Evolutionary conservation across 2,329 filamentous ascomycete genomes (phyloP).

Genomic region (Ophiocordyceps australis): DNA sequence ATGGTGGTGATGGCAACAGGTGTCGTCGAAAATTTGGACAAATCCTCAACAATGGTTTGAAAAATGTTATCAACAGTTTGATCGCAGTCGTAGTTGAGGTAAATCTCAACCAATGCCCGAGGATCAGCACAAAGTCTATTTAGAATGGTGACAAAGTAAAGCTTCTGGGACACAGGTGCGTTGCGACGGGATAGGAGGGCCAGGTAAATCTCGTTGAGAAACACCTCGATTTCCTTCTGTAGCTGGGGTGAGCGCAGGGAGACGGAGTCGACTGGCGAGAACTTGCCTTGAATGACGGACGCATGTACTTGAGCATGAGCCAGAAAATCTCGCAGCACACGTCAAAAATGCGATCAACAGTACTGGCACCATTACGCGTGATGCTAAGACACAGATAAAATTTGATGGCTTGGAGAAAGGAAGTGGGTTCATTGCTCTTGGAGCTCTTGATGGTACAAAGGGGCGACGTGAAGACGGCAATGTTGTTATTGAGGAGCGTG

Average conservation of each 20-base stretch:
- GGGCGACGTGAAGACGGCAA: conserved; percentile 77
- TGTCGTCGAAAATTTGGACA: conserved; percentile 70
- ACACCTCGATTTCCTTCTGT: conserved; percentile 92
- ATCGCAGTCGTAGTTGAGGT: conserved; percentile 97
- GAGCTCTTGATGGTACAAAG: conserved; percentile 85
- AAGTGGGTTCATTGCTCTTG: conserved; percentile 72
- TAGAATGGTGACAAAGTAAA: conserved; percentile 76
- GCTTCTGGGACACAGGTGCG: conserved; percentile 77
- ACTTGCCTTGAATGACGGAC: conserved; percentile 74
- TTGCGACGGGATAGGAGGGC: conserved; percentile 77
- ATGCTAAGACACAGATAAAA: conserved; percentile 93
- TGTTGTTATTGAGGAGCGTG: conserved; percentile 87
- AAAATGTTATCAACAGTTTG: conserved; percentile 93
- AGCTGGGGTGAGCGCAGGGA: not conserved
- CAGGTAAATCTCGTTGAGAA: conserved; percentile 92
- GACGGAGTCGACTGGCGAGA: not conserved
- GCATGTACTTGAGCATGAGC: conserved; percentile 88
- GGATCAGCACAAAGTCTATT: conserved; percentile 74
- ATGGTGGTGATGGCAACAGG: conserved; percentile 56
- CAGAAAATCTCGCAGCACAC: conserved; percentile 96
- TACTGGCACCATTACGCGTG: conserved; percentile 87
- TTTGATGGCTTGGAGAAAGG: conserved; percentile 86
- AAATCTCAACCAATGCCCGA: conserved; percentile 78
- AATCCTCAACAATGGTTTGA: conserved; percentile 82
- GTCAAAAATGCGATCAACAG: conserved; percentile 81